Base-by-base conservation (phyloP, 352 stramenopile genomes). In the Phytophthora pini region DNA sequence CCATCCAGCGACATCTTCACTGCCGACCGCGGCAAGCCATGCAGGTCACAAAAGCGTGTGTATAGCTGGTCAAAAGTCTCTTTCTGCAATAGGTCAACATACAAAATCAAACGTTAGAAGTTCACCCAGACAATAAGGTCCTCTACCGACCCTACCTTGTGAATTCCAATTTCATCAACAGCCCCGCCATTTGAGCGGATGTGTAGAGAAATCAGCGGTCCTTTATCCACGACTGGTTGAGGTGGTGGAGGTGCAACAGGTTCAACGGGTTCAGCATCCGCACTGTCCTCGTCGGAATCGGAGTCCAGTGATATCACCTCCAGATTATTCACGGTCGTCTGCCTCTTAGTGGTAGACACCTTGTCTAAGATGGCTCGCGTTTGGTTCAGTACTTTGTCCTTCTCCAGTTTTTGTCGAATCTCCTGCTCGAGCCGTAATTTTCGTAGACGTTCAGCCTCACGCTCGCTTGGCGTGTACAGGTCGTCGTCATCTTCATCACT, bases 1-100 rank as follows among this genome's bases (percentile, higher is more conserved):
- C 82, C 84, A 65, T 93, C 82, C 13, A 93, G 71, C 3, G 59
- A 74, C 79, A 93, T 88, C 13, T 77, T 68, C 2, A 93, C 79
- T 7, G 84, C 84, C 1, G 74, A 72, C 9, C 71, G 80, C 1
- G 84, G 82, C 17, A 93, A 56, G 0, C 84, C 79, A 51, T 91
- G 77, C 32, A 87, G 54, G 13, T 88, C 72, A 59, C 84, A 91
- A 61, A 90, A 93, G 31, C 60, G 82, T 17, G 70, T 69, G 60
- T 88, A 91, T 15, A 93, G 64, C 52, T 87, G 44, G 20, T 80
- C 75, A 51, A 93, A 91, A 2, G 78, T 68, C 12, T 90, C 80
- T 26, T 79, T 90, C 84, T 93, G 36, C 26, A 58, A 54, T 27
- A 48, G 3, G 11, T 9, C n/a, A 36, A 34, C 17, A 13, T 22